Evolutionary conservation across 1,139 yeast genomes (phyloP).

Genomic region (Taiozyma onychis): DNA sequence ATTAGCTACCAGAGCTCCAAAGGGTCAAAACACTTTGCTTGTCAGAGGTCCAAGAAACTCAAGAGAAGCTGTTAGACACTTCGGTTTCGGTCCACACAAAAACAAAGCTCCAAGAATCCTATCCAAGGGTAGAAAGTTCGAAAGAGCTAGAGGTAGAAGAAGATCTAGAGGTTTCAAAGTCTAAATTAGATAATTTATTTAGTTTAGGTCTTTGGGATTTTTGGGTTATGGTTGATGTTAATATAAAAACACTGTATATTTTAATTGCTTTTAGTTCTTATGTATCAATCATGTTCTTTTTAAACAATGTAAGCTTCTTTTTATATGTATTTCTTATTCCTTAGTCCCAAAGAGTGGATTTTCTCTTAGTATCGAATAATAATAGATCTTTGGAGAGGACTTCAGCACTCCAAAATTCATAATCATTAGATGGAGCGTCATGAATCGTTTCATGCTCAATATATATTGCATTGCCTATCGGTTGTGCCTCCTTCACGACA

Average conservation of each 20-base stretch:
- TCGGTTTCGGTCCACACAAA: constrained; percentile 99
- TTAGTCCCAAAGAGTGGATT: constrained; percentile 13
- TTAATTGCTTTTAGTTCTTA: constrained; percentile 15
- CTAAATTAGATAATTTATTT: constrained; percentile 43
- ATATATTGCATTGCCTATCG: background rate
- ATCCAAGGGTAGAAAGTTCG: constrained; percentile 99
- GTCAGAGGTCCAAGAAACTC: constrained; percentile 98
- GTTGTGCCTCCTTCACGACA: background rate
- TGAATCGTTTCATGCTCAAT: background rate
- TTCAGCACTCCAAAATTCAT: constrained; percentile 18
- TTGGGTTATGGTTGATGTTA: constrained; percentile 19
- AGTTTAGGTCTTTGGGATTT: constrained; percentile 2
- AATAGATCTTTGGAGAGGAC: constrained; percentile 7
- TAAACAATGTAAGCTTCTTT: constrained; percentile 2
- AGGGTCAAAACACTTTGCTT: constrained; percentile 97
- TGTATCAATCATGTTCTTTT: constrained; percentile 12
- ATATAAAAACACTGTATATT: constrained; percentile 10
- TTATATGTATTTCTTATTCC: background rate
- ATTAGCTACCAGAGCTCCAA: constrained; percentile 98
- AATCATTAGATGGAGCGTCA: constrained; percentile 1
- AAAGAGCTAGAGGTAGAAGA: constrained; percentile 99
- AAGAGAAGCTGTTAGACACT: constrained; percentile 99
- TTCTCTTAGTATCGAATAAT: constrained; percentile 1
- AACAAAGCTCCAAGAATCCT: constrained; percentile 98
- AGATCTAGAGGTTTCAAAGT: constrained; percentile 99